These are phyloP conservation scores for Candida michaelii DNA, from an alignment of 805 yeast genomes.

Conservation along the genomic window DNA sequence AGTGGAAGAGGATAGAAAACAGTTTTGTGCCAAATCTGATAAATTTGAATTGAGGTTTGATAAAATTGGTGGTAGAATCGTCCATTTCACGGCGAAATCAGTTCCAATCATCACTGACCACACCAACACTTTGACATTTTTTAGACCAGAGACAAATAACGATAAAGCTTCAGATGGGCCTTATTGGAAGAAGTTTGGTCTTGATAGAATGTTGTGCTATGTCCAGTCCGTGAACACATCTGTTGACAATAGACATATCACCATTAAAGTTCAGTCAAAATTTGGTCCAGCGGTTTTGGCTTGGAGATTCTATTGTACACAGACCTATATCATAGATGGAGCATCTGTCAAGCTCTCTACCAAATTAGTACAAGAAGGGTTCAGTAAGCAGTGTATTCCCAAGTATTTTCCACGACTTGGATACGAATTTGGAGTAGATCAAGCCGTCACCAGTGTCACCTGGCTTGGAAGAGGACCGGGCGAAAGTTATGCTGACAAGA, in stretches of 20 bases:
- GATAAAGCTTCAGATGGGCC: constrained; percentile 19
- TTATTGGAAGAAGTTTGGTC: constrained; percentile 26
- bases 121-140: constrained; percentile 19
- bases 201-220: constrained; percentile 17
- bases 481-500: constrained; percentile 33
- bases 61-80: constrained; percentile 15
- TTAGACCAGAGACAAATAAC: constrained; percentile 34
- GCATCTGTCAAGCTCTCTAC: not conserved
- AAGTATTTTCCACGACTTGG: constrained; percentile 32
- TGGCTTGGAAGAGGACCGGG: constrained; percentile 39
- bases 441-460: constrained; percentile 14
- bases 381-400: constrained; percentile 15
- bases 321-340: constrained; percentile 10
- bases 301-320: constrained; percentile 24
- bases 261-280: constrained; percentile 16
- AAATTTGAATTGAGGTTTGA: constrained; percentile 6
- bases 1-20: constrained; percentile 4
- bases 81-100: not conserved
- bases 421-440: constrained; percentile 22
- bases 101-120: constrained; percentile 19
- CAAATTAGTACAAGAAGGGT: constrained; percentile 3
- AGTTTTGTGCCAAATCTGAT: constrained; percentile 16
- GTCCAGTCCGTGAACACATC: constrained; percentile 9
- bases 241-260: not conserved
- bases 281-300: constrained; percentile 23